These are phyloP conservation scores for Phoma sp. DNA, from an alignment of 2,329 filamentous ascomycete species.

Conservation along the genomic window DNA sequence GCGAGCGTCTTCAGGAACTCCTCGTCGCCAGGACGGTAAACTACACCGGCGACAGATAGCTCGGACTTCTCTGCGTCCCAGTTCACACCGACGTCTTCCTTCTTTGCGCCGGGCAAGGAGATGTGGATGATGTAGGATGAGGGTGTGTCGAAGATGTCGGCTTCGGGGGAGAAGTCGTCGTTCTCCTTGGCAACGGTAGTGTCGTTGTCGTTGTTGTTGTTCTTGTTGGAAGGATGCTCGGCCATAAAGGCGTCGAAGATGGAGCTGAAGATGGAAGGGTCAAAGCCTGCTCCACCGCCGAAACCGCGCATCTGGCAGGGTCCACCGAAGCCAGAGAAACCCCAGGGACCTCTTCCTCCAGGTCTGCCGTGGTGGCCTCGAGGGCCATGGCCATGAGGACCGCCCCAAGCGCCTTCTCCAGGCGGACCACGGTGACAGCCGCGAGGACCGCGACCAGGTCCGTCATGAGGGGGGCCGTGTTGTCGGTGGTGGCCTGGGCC, in stretches of 20 bases:
- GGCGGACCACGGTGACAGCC: constrained; percentile 27
- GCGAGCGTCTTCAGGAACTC: constrained; percentile 71
- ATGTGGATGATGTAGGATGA: constrained; percentile 70
- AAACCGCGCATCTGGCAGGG: background rate
- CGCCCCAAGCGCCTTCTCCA: background rate
- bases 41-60: constrained; percentile 73
- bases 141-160: constrained; percentile 77
- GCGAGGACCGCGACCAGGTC: constrained; percentile 7
- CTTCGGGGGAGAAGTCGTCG: constrained; percentile 66
- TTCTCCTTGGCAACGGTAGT: constrained; percentile 22
- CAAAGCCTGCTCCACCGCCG: constrained; percentile 25
- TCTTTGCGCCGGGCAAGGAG: constrained; percentile 79
- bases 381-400: constrained; percentile 32
- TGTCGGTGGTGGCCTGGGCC: constrained; percentile 18
- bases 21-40: constrained; percentile 74
- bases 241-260: constrained; percentile 46
- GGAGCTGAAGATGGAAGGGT: constrained; percentile 42
- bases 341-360: constrained; percentile 39
- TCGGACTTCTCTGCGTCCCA: constrained; percentile 74
- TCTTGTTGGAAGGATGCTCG: constrained; percentile 17
- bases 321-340: constrained; percentile 21
- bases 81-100: constrained; percentile 77
- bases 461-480: constrained; percentile 7
- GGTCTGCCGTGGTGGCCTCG: constrained; percentile 23
- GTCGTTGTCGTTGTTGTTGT: constrained; percentile 15